Evolutionary conservation across 805 yeast species (phyloP), one percentile per base, ranked within the genome.

Genomic region (Candida yuanshanica): DNA sequence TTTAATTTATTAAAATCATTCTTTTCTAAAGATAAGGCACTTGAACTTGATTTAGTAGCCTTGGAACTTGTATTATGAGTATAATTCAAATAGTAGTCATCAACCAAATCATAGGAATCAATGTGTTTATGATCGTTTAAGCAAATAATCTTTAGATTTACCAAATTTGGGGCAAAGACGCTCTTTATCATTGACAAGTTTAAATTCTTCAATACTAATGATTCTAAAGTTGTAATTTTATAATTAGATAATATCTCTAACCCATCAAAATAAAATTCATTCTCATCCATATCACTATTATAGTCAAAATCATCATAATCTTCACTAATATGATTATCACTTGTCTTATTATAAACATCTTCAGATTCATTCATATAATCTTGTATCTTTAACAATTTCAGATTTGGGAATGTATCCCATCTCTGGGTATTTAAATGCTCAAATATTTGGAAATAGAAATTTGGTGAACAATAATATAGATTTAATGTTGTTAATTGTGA

Each of bases 201-300:
- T 22, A 54, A 50, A 34, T 52, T 55, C 44, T 49, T 50, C 14
- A 55, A 31, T 3, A 47, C 43, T 4, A 55, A 37, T 0, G 42
- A 37, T 17, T 48, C 36, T 3, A 55, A 25, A 2, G 36, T 32
- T 10, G 26, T 39, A 3, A 52, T 44, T 20, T 49, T 37, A 17
- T 44, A 36, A 26, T 53, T 55, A 14, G 47, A 49, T 2, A 55
- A 26, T 4, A 55, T 51, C 39, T 55, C 59, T 17, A 55, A 25
- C 0, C 59, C 70, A 43, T 64, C 66, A 46, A 68, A 63, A 43
- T 63, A 65, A 29, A 66, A 51, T 36, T 53, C 59, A 35, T 65
- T 66, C 42, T 62, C 65, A 21, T 58, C 62, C n/a, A 58, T 48
- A 18, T 58, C 60, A 4, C 60, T 59, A 23, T 60, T 59, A 22